Evolutionary conservation across 2,329 filamentous ascomycete genomes (phyloP), one percentile per base, ranked within the genome.

Genomic region (Cytospora mali): DNA sequence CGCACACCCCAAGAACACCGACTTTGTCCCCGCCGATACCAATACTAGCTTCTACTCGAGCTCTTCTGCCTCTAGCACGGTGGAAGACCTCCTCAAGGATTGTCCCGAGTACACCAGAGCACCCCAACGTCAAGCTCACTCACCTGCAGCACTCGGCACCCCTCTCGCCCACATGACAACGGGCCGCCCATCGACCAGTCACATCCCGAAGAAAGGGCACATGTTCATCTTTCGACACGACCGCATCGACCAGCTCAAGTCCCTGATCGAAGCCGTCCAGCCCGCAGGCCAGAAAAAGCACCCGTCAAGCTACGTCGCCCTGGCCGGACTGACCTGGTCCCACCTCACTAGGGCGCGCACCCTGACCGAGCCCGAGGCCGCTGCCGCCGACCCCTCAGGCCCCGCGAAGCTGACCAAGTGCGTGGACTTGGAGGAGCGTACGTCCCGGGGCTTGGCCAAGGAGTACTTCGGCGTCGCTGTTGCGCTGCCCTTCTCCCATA

Each of bases 391-490:
- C 60, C 49, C 64, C 1, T 52, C 50, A 9, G 69, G 42, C 7
- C 42, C 74, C 4, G 69, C 69, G 55, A 64, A 79, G 50, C 74
- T 76, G 68, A 77, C 77, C 48, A 77, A 77, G 57, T 46, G 42
- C 42, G 77, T 77, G 6, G 78, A 78, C 66, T 80, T 77, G 77
- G 71, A 73, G 49, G 67, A 68, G 51, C 72, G 76, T 25, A 75
- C 75, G 0, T 76, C 77, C 59, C 58, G 9, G 16, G 62, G 70
- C 11, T 64, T 65, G 11, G 68, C 72, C 18, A 69, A 71, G 9
- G 65, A 62, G 6, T 79, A 80, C 66, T 76, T 75, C 62, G 77
- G 78, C 55, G 80, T 79, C 59, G 75, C 77, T 1, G 77, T 76
- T 1, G 69, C 76, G n/a, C 75, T 78, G 6, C 74, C 74, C 0